These are phyloP conservation scores for Apiotrichum akiyoshidainum DNA, from an alignment of 1,284 basidiomycete species.

Conservation along the genomic window DNA sequence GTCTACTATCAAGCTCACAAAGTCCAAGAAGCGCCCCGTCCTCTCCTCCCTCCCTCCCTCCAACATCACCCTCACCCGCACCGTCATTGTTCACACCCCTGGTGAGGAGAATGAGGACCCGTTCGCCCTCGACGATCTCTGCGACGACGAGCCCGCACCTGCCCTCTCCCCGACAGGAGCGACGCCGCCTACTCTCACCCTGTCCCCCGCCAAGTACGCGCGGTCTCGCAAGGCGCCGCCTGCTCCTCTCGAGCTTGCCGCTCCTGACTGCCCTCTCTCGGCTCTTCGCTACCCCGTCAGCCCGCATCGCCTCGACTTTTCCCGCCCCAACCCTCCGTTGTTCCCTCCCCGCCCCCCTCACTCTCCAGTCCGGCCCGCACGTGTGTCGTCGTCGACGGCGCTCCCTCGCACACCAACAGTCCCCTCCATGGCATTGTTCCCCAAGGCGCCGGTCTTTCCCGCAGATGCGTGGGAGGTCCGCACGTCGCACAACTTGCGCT, in stretches of 20 bases:
- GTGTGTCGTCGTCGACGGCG: slow-evolving; percentile 5
- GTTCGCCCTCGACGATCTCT: slow-evolving; percentile 8
- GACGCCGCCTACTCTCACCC: not conserved
- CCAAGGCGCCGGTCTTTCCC: slow-evolving; percentile 26
- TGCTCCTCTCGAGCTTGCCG: slow-evolving; percentile 1
- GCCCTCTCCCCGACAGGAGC: not conserved
- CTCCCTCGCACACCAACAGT: slow-evolving; percentile 5
- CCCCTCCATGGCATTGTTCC: slow-evolving; percentile 13
- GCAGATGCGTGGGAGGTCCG: slow-evolving; percentile 13
- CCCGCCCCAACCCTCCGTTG: not conserved
- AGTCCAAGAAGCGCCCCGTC: not conserved
- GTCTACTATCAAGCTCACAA: not conserved
- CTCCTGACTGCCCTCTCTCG: not conserved
- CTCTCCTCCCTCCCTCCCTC: not conserved
- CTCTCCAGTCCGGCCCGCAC: slow-evolving; percentile 9
- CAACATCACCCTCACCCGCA: not conserved
- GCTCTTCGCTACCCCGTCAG: not conserved
- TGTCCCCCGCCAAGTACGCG: not conserved
- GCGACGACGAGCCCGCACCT: not conserved
- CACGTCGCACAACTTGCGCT: not conserved
- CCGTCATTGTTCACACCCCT: slow-evolving; percentile 3
- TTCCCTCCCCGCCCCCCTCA: not conserved
- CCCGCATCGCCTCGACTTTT: slow-evolving; percentile 7
- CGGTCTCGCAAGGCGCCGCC: not conserved
- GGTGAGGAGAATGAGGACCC: slow-evolving; percentile 11